Percentiles rank a stretch among this genome's conserved stretches.
These are phyloP conservation scores for Westerdykella ornata DNA, from an alignment of 2,329 filamentous ascomycete genomes.

Conservation along the genomic window DNA sequence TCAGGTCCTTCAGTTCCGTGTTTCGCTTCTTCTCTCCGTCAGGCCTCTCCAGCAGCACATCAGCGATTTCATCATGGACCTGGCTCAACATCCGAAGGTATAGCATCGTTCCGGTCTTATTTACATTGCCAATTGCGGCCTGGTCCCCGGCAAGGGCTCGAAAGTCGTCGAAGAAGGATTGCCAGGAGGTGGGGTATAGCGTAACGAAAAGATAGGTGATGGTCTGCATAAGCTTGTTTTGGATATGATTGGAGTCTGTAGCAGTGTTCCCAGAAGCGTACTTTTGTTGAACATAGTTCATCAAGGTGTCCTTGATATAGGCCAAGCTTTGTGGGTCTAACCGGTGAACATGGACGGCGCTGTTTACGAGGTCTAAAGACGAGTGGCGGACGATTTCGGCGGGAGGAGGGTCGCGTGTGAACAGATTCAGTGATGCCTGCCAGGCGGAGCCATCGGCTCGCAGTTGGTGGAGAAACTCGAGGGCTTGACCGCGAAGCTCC, in stretches of 20 bases:
- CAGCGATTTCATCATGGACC: slow-evolving; percentile 95
- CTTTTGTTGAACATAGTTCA: slow-evolving; percentile 70
- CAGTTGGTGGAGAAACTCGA: slow-evolving; percentile 70
- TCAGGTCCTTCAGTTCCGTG: slow-evolving; percentile 81
- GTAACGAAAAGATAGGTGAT: slow-evolving; percentile 88
- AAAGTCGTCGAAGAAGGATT: slow-evolving; percentile 86
- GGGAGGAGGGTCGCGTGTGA: slow-evolving; percentile 67
- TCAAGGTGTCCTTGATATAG: slow-evolving; percentile 71
- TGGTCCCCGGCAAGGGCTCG: slow-evolving; percentile 65
- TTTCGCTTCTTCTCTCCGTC: slow-evolving; percentile 76
- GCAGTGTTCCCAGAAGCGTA: slow-evolving; percentile 58
- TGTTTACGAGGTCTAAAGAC: slow-evolving; percentile 87
- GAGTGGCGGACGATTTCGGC: slow-evolving; percentile 83
- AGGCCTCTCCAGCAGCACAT: slow-evolving; percentile 75
- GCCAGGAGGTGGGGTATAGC: slow-evolving; percentile 80
- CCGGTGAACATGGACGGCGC: slow-evolving; percentile 72
- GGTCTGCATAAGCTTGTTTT: slow-evolving; percentile 96
- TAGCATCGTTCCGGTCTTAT: slow-evolving; percentile 68
- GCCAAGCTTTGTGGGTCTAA: slow-evolving; percentile 66
- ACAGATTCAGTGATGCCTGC: slow-evolving; percentile 82
- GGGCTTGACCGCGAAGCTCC: slow-evolving; percentile 71
- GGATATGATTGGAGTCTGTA: slow-evolving; percentile 68
- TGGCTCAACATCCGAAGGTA: slow-evolving; percentile 85
- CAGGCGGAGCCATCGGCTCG: slow-evolving; percentile 77
- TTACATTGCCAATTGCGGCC: slow-evolving; percentile 53